phyloP scores from a whole-genome alignment of 108 stramenopile genomes.

The Seminavis robusta region DNA sequence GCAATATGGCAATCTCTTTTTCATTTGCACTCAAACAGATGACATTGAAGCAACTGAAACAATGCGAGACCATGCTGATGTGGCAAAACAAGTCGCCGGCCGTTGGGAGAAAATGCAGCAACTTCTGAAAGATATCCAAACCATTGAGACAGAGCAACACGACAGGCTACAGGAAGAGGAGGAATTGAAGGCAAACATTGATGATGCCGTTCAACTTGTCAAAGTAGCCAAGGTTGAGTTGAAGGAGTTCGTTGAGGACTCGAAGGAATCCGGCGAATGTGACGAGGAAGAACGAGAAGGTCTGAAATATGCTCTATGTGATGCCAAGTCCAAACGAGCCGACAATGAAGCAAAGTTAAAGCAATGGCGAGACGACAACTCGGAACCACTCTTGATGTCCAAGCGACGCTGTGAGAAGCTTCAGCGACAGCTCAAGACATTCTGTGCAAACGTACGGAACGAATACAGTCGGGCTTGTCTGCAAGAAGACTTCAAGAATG shows the following conservation, averaged over 20 bases:
- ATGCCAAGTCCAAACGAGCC: not conserved
- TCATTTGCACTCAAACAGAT: constrained; percentile 53
- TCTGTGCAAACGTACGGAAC: constrained; percentile 37
- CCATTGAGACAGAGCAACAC: constrained; percentile 11
- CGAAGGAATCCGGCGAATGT: constrained; percentile 8
- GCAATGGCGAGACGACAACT: not conserved
- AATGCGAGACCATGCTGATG: constrained; percentile 47
- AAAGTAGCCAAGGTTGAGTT: constrained; percentile 14
- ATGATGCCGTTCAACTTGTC: constrained; percentile 18
- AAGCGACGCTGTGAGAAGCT: constrained; percentile 3
- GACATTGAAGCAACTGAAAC: constrained; percentile 43
- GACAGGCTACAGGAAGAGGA: constrained; percentile 25
- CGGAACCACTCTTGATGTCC: no score
- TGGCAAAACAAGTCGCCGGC: constrained; percentile 27
- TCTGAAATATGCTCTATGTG: constrained; percentile 11
- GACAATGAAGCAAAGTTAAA: not conserved
- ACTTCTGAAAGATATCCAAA: constrained; percentile 12
- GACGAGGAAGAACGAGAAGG: constrained; percentile 6
- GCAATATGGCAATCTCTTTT: constrained; percentile 38
- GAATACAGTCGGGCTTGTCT: constrained; percentile 41
- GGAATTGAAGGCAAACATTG: constrained; percentile 20
- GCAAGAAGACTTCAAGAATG: constrained; percentile 37
- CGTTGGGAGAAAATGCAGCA: constrained; percentile 48
- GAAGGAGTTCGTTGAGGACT: constrained; percentile 10
- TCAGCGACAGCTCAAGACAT: constrained; percentile 30